phyloP scores from a whole-genome alignment of 805 yeast genomes.

The Schizosaccharomyces lindneri region DNA sequence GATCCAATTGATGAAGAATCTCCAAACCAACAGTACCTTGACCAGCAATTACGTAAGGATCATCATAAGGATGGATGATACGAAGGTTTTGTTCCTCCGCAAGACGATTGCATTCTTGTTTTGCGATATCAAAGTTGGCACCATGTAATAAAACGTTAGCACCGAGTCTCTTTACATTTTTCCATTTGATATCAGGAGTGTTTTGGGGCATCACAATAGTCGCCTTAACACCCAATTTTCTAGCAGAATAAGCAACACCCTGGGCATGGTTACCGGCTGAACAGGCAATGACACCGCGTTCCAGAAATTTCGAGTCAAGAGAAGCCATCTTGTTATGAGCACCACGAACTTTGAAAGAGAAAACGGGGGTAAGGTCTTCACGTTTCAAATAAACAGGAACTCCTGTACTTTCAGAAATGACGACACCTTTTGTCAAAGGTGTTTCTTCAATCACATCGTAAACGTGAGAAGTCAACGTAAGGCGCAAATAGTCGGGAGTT shows the following conservation, averaged over 20 bases:
- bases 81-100: conserved; percentile 47
- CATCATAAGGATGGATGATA: conserved; percentile 94
- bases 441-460: conserved; percentile 87
- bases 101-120: conserved; percentile 60
- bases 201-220: conserved; percentile 96
- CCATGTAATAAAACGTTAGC: conserved; percentile 84
- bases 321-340: conserved; percentile 95
- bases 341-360: conserved; percentile 87
- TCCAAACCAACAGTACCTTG: conserved; percentile 96
- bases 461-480: conserved; percentile 75
- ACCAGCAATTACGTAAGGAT: conserved; percentile 94
- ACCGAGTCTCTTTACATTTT: conserved; percentile 78
- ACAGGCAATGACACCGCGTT: conserved; percentile 86
- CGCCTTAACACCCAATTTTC: conserved; percentile 63
- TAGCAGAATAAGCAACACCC: conserved; percentile 89
- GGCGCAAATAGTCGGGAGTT: conserved; percentile 76
- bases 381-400: conserved; percentile 61
- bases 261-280: conserved; percentile 99
- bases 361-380: conserved; percentile 85
- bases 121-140: conserved; percentile 87
- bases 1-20: conserved; percentile 58
- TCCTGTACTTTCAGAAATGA: conserved; percentile 48
- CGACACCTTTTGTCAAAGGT: conserved; percentile 53
- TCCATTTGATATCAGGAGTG: conserved; percentile 83
- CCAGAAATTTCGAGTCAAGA: conserved; percentile 27